Evolutionary conservation across 108 stramenopile species (phyloP).

Genomic region (Schizochytrium sp.): DNA sequence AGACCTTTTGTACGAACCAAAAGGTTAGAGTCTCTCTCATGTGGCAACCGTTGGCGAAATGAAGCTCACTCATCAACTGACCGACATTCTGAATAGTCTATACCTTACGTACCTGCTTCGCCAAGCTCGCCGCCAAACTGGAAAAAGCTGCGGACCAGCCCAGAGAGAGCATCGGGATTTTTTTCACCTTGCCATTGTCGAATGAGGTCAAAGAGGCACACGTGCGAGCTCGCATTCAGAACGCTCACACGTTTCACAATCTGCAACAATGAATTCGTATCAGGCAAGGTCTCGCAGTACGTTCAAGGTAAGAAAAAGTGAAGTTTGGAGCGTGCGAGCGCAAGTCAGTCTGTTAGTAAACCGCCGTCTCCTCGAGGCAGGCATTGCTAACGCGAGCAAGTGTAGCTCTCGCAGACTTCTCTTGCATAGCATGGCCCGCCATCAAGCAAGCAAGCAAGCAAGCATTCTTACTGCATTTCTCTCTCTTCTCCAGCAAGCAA

Average conservation of each 20-base stretch:
- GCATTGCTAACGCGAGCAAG: neutral
- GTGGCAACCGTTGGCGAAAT: too few relatives aligned
- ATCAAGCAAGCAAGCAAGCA: too few relatives aligned
- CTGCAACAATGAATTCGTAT: neutral
- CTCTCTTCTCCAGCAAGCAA: too few relatives aligned
- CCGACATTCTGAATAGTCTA: too few relatives aligned
- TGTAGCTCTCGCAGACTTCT: neutral
- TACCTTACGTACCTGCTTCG: neutral
- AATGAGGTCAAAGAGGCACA: neutral
- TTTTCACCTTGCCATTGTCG: neutral
- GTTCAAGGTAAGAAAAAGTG: neutral
- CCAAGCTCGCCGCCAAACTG: neutral
- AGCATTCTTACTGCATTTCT: too few relatives aligned
- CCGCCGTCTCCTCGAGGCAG: too few relatives aligned
- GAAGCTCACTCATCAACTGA: too few relatives aligned
- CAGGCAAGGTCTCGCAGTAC: neutral
- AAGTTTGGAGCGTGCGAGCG: neutral
- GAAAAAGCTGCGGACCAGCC: neutral
- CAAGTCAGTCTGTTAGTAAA: too few relatives aligned
- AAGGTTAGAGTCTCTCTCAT: too few relatives aligned
- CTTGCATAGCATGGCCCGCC: too few relatives aligned
- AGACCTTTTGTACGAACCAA: neutral
- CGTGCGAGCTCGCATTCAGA: neutral
- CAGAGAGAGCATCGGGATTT: neutral
- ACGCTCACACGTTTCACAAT: neutral